Conservation (phyloP, 306 rosid species). For the Pueraria montana region DNA sequence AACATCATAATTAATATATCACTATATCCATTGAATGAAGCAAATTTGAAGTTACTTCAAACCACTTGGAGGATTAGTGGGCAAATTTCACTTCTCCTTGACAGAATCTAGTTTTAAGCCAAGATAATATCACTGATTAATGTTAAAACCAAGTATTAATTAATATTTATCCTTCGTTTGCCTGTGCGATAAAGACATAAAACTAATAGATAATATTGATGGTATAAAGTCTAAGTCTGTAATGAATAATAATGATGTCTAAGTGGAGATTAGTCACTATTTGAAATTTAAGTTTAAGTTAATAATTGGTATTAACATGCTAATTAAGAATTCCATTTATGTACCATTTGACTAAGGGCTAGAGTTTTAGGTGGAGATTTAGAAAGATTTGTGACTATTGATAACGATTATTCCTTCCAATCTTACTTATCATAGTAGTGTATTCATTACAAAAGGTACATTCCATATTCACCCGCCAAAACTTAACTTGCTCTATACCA, state of each 20-base stretch:
- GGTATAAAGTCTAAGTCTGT: conserved; percentile 15
- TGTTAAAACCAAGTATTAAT: neutral
- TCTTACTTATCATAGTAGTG: neutral
- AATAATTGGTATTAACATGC: conserved; percentile 36
- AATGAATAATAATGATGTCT: conserved; percentile 26
- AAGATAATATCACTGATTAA: neutral
- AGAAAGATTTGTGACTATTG: conserved; percentile 57
- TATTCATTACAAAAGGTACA: neutral
- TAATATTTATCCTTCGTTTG: conserved; percentile 9
- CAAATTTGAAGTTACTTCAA: conserved; percentile 33
- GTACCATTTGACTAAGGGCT: conserved; percentile 43
- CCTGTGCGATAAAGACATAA: neutral
- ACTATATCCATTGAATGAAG: conserved; percentile 12
- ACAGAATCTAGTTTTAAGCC: neutral
- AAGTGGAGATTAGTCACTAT: conserved; percentile 38
- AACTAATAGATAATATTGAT: conserved; percentile 24
- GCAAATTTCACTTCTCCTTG: neutral
- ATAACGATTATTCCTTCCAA: conserved; percentile 35
- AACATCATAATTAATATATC: neutral
- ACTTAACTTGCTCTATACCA: neutral
- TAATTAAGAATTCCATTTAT: conserved; percentile 21
- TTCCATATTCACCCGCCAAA: neutral
- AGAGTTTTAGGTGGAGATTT: conserved; percentile 59
- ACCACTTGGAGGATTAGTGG: neutral
- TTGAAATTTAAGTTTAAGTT: conserved; percentile 27